These are phyloP conservation scores for Bonia amplexicaulis DNA, from an alignment of 176 grass and related monocot species.

Conservation along the genomic window DNA sequence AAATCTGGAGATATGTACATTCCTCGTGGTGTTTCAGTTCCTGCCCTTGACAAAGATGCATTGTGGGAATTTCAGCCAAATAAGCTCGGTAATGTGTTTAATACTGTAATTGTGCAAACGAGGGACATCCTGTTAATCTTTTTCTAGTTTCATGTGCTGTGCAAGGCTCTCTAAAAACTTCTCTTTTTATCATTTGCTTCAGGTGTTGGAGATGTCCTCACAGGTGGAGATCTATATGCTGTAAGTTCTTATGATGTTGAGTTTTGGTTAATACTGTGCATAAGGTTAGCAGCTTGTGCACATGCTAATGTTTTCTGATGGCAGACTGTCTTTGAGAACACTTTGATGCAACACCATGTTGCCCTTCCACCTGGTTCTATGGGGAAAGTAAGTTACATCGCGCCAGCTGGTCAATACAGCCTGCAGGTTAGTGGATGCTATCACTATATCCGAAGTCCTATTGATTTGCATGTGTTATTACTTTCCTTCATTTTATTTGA, in stretches of 20 bases:
- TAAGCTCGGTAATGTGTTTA: constrained; percentile 47
- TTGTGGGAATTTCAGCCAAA: constrained; percentile 76
- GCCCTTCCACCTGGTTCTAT: constrained; percentile 86
- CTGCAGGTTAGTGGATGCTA: constrained; percentile 48
- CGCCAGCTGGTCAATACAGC: constrained; percentile 76
- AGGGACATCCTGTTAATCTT: not conserved
- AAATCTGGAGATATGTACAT: constrained; percentile 93
- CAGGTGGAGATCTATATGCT: constrained; percentile 67
- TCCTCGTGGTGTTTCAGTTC: constrained; percentile 86
- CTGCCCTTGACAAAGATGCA: constrained; percentile 86
- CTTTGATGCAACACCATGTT: constrained; percentile 68
- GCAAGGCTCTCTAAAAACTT: constrained; percentile 14
- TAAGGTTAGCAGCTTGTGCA: not conserved
- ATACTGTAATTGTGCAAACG: not conserved
- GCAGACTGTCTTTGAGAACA: constrained; percentile 73
- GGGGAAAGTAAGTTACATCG: constrained; percentile 71
- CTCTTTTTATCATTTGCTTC: constrained; percentile 26
- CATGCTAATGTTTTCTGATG: constrained; percentile 18
- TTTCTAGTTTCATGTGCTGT: not conserved
- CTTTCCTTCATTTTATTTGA: not conserved
- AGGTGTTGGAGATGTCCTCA: constrained; percentile 60
- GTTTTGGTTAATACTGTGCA: not conserved
- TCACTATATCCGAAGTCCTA: not conserved
- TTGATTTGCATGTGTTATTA: not conserved
- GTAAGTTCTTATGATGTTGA: constrained; percentile 38